These are phyloP conservation scores for Didymella lethalis DNA, from an alignment of 2,329 filamentous ascomycete genomes.

Conservation along the genomic window DNA sequence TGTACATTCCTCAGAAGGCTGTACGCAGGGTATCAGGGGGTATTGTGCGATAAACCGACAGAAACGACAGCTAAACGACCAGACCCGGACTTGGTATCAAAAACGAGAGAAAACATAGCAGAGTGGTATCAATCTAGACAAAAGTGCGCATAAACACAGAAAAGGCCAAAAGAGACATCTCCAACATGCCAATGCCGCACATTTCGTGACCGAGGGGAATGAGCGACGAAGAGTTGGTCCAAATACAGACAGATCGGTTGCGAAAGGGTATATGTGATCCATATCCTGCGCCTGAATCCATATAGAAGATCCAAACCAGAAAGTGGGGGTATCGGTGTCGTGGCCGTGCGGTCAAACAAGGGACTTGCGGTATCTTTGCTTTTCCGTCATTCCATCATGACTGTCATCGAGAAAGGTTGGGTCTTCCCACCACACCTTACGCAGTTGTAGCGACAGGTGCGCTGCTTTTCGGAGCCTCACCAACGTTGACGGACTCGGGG, in stretches of 20 bases:
- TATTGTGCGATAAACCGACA: constrained; percentile 50
- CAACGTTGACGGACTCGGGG: constrained; percentile 50
- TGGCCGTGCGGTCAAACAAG: constrained; percentile 52
- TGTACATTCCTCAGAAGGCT: constrained; percentile 51
- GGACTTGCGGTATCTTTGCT: constrained; percentile 50
- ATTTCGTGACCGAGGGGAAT: constrained; percentile 41
- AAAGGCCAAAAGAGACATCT: constrained; percentile 43
- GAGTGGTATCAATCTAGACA: constrained; percentile 56
- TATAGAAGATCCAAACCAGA: constrained; percentile 34
- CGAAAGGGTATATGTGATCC: constrained; percentile 47
- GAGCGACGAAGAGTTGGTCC: constrained; percentile 41
- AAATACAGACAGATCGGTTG: constrained; percentile 38
- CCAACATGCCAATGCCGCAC: constrained; percentile 48
- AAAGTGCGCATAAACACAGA: constrained; percentile 46
- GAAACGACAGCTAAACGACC: constrained; percentile 41
- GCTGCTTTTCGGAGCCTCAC: constrained; percentile 51
- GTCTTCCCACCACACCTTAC: constrained; percentile 54
- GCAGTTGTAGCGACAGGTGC: constrained; percentile 53
- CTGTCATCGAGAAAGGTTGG: constrained; percentile 50
- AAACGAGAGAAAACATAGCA: constrained; percentile 50
- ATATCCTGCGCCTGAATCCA: constrained; percentile 39
- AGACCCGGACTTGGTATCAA: constrained; percentile 49
- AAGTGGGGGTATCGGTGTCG: constrained; percentile 46
- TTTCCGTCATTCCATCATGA: constrained; percentile 56
- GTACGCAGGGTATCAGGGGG: constrained; percentile 54